Percentiles rank a stretch among this genome's conserved stretches.
phyloP scores from a whole-genome alignment of 2,329 filamentous ascomycete genomes.

The Fusarium floridanum region DNA sequence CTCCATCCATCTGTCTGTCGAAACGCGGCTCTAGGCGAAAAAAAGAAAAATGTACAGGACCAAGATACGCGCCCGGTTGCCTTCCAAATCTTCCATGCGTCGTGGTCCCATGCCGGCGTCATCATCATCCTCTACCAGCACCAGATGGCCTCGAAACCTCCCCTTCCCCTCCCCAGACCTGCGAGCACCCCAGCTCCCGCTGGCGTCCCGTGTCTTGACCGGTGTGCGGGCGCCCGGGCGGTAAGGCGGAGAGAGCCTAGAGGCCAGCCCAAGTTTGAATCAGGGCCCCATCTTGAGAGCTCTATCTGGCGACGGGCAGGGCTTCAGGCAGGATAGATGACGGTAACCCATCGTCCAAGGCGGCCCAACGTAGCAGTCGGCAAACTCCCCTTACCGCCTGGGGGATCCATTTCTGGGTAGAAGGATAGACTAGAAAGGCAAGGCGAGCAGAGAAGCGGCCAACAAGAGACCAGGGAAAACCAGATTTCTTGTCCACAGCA shows the following conservation, averaged over 20 bases:
- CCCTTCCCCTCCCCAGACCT: background rate
- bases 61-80: conserved; percentile 18
- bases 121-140: conserved; percentile 41
- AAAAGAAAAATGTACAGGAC: conserved; percentile 8
- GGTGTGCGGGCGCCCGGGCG: conserved; percentile 19
- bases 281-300: conserved; percentile 1
- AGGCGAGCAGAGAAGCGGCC: conserved; percentile 19
- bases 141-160: conserved; percentile 38
- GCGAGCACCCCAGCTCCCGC: background rate
- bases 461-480: conserved; percentile 12
- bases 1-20: background rate
- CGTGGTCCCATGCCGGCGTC: conserved; percentile 46
- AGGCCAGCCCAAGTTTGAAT: background rate
- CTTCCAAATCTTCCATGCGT: conserved; percentile 28
- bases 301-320: conserved; percentile 17
- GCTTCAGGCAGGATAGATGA: conserved; percentile 11
- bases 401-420: conserved; percentile 23
- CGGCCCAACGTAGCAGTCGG: conserved; percentile 22
- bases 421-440: conserved; percentile 14
- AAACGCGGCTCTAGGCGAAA: conserved; percentile 13
- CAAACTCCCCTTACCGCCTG: conserved; percentile 22
- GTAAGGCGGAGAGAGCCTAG: conserved; percentile 21
- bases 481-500: conserved; percentile 25
- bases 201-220: conserved; percentile 15
- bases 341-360: conserved; percentile 12